Percentiles rank a stretch among this genome's conserved stretches.
These are phyloP conservation scores for Tripterygium wilfordii DNA, from an alignment of 177 flowering plant species.

Conservation along the genomic window DNA sequence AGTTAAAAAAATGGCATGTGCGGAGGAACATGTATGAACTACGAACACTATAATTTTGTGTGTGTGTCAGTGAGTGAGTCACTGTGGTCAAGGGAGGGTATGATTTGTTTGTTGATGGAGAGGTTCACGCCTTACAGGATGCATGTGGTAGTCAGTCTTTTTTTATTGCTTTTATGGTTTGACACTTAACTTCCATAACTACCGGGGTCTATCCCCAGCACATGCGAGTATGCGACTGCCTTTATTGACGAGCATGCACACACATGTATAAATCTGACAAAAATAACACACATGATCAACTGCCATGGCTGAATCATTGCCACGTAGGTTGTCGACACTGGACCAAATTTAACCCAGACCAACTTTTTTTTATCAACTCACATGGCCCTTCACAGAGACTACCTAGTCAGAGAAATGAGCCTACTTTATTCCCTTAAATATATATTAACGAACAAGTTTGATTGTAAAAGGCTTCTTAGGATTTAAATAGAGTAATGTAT, in stretches of 20 bases:
- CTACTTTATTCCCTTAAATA: no score
- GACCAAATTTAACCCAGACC: slow-evolving; percentile 13
- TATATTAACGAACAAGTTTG: no score
- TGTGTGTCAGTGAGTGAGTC: no score
- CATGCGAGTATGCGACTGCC: slow-evolving; percentile 10
- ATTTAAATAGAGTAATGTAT: no score
- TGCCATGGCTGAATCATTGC: slow-evolving; percentile 3
- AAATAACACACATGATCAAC: not conserved
- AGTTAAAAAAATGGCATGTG: no score
- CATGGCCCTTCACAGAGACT: not conserved
- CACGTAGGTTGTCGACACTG: slow-evolving; percentile 19
- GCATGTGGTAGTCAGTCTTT: no score
- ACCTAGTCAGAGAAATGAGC: no score
- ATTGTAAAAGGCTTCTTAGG: no score
- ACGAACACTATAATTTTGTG: no score
- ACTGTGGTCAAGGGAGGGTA: not conserved
- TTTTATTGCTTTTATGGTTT: slow-evolving; percentile 1
- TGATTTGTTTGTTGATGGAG: no score
- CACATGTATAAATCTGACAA: not conserved
- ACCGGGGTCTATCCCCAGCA: slow-evolving; percentile 3
- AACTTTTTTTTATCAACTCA: not conserved
- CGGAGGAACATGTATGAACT: no score
- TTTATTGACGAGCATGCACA: not conserved
- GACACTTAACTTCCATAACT: slow-evolving; percentile 14
- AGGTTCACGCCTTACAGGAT: no score